Base-by-base conservation (phyloP, 441 rosid species). In the Adansonia madagascariensis region DNA sequence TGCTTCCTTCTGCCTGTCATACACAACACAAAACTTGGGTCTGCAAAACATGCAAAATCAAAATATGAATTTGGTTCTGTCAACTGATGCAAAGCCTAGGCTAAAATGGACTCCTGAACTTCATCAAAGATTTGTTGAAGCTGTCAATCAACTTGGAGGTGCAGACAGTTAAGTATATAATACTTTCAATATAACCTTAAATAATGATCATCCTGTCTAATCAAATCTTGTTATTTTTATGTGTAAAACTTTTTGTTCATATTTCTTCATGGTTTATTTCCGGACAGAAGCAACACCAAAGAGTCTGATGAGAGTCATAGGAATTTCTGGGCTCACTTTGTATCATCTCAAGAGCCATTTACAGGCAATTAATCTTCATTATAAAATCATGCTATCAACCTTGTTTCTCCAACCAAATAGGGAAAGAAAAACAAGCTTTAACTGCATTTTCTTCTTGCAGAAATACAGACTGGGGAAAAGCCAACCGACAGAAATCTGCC, bases 271-370 rank as follows among this genome's bases (percentile, higher is more conserved):
- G 67, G 73, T 76, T 35, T 77, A 4, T 59, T 76, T 82, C 6
- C 85, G 62, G 77, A 84, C 86, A 96, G 99, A 92, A 80, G 99
- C 99, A 74, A 96, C 98, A 67, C 99, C 99, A 3, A 96, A 92
- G 89, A 86, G 92, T 85, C 86, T 94, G 85, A 90, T 91, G 97
- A 92, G 90, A 80, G 84, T 81, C 78, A 91, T 94, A 94, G 98
- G 85, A 24, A 90, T 94, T 85, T 89, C 95, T 84, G 97, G 97
- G 17, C 95, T 96, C 66, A 96, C 99, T 75, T 80, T 96, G 83
- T 94, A 96, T 85, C 99, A 96, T 83, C 89, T 96, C 10, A 96
- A 96, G 89, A 96, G 99, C 84, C 97, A 96, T 89, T 87, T 95
- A 80, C 99, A 93, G 92, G 99, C 84, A 77, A 68, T 75, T 31